Evolutionary conservation across 2,329 filamentous ascomycete genomes (phyloP), one percentile per base, ranked within the genome.

Genomic region (Cladosporium phlei): DNA sequence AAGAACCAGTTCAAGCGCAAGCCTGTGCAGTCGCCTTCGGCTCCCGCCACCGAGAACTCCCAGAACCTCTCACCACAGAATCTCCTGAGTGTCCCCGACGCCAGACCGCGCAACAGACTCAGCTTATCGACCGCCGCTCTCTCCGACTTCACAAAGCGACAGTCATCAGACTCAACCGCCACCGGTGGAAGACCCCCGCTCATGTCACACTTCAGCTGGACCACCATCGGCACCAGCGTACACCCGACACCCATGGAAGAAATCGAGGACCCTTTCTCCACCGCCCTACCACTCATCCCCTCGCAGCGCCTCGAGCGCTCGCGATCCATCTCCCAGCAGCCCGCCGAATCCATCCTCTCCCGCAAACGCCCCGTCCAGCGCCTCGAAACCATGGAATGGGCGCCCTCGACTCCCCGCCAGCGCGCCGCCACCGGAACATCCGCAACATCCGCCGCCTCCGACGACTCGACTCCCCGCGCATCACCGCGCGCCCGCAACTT

Each of bases 191-290:
- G 54, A 54, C 38, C 52, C 35, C 48, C 59, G 37, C 48, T 59
- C 48, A 33, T 55, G 8, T 47, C 66, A 50, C 66, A 64, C 46
- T 70, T 69, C 58, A 69, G 66, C 55, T 70, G 67, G 67, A 69
- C 66, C 27, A 70, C 67, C 12, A 54, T 65, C 48, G 50, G 39
- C 39, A 30, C 49, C 37, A 53, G 45, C 24, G 53, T 38, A 17
- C 37, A 37, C 35, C 53, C 59, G 17, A 48, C 55, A 14, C 54
- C 44, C 14, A 30, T 30, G 27, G 37, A 38, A 16, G 44, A 47
- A 12, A n/a, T 27, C 21, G 34, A 39, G 14, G 32, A 43, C 37
- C 35, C 29, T 37, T n/a, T n/a, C n/a, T n/a, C n/a, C n/a, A 30
- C 34, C 16, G 17, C 34, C 2, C 10, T 34, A 7, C 38, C 46